A percentile compares a stretch with the other conserved stretches of the same genome.
Evolutionary conservation across 1,284 basidiomycete genomes (phyloP).

Genomic region (Agroathelia rolfsii): DNA sequence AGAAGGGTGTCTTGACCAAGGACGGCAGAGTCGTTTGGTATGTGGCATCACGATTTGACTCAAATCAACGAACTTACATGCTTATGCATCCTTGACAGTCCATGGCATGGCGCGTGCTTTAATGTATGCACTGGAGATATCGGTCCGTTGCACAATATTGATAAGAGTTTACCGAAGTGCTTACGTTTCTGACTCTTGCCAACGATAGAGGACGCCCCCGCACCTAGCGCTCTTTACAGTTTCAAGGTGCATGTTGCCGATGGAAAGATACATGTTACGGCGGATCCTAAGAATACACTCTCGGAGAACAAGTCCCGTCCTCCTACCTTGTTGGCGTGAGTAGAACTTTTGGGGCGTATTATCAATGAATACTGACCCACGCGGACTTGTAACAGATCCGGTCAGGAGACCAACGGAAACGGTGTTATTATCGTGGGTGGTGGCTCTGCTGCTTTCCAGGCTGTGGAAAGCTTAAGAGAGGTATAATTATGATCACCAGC

Average conservation of each 20-base stretch:
- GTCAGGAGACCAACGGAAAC: constrained; percentile 30
- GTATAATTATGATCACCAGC: constrained; percentile 25
- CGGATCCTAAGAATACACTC: constrained; percentile 56
- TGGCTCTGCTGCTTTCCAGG: constrained; percentile 73
- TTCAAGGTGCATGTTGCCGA: constrained; percentile 68
- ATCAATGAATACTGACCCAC: too few relatives aligned
- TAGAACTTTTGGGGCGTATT: constrained; percentile 16
- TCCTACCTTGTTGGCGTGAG: constrained; percentile 37
- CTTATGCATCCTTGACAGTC: constrained; percentile 35
- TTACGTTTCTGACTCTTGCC: constrained; percentile 12
- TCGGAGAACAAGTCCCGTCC: constrained; percentile 60
- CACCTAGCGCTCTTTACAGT: constrained; percentile 74
- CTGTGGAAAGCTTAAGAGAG: constrained; percentile 79
- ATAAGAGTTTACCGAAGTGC: too few relatives aligned
- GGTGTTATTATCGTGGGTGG: constrained; percentile 85
- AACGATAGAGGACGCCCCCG: constrained; percentile 81
- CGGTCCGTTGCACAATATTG: constrained; percentile 27
- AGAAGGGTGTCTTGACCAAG: constrained; percentile 72
- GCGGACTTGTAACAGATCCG: too few relatives aligned
- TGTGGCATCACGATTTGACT: constrained; percentile 14
- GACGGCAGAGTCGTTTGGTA: constrained; percentile 77
- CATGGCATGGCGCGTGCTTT: constrained; percentile 94
- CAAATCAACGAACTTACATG: constrained; percentile 2
- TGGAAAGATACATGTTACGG: constrained; percentile 77
- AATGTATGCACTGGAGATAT: constrained; percentile 75